Percentiles rank a stretch among this genome's conserved stretches.
Conservation (phyloP, 1,284 basidiomycete species). For the Clitocybe nebularis region DNA sequence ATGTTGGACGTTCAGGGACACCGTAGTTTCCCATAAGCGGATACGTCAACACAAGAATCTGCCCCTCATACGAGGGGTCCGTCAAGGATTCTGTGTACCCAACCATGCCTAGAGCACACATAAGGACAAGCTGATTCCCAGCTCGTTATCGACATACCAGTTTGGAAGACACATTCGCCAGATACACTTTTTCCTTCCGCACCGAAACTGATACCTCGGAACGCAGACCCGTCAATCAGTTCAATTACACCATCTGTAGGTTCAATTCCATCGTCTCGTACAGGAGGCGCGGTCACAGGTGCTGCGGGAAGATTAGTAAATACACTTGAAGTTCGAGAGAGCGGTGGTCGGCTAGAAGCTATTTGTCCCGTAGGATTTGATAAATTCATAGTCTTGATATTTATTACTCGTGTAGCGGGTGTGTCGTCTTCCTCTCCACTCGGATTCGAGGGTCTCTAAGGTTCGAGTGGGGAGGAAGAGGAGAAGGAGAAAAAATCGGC, state of each 20-base stretch:
- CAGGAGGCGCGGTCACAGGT: slow-evolving; percentile 47
- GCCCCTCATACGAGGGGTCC: slow-evolving; percentile 97
- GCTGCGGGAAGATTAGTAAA: slow-evolving; percentile 42
- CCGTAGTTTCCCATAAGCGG: slow-evolving; percentile 98
- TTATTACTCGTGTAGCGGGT: slow-evolving; percentile 20
- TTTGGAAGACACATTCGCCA: slow-evolving; percentile 99
- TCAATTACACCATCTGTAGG: slow-evolving; percentile 74
- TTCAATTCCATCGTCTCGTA: slow-evolving; percentile 27
- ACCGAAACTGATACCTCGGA: slow-evolving; percentile 91
- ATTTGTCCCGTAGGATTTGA: slow-evolving; percentile 17
- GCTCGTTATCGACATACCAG: slow-evolving; percentile 60
- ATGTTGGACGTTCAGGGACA: slow-evolving; percentile 74
- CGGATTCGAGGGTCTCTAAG: slow-evolving; percentile 27
- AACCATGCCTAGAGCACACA: slow-evolving; percentile 79
- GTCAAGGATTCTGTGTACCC: slow-evolving; percentile 99
- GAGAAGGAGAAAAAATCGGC: slow-evolving; percentile 28
- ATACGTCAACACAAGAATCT: slow-evolving; percentile 97
- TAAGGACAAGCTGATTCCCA: slow-evolving; percentile 11
- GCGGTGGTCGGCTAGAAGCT: slow-evolving; percentile 35
- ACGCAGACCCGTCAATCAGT: slow-evolving; percentile 87
- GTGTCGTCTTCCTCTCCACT: slow-evolving; percentile 58
- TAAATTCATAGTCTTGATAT: slow-evolving; percentile 25
- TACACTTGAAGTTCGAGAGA: slow-evolving; percentile 45
- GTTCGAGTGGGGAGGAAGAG: slow-evolving; percentile 42
- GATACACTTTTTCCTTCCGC: slow-evolving; percentile 87